phyloP scores from a whole-genome alignment of 2,329 filamentous ascomycete species.

The Stachybotrys chartarum region DNA sequence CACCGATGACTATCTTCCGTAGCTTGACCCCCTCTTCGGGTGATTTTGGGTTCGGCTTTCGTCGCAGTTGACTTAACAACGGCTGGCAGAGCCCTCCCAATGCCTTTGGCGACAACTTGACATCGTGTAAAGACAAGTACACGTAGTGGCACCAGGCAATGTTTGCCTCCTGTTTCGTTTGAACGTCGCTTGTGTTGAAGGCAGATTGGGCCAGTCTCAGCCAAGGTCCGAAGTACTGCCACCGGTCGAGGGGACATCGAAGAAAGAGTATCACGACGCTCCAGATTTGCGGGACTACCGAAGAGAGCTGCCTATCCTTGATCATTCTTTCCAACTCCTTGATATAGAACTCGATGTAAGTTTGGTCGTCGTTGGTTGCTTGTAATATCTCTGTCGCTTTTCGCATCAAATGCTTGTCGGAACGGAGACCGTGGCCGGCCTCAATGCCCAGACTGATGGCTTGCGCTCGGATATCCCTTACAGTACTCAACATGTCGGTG shows the following conservation, averaged over 20 bases:
- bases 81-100: slow-evolving; percentile 53
- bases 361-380: slow-evolving; percentile 41
- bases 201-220: slow-evolving; percentile 72
- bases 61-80: slow-evolving; percentile 60
- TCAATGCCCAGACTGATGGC: slow-evolving; percentile 71
- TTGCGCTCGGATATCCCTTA: slow-evolving; percentile 67
- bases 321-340: slow-evolving; percentile 62
- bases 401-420: slow-evolving; percentile 60
- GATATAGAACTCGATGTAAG: slow-evolving; percentile 63
- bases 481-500: slow-evolving; percentile 69
- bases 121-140: slow-evolving; percentile 61
- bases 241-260: slow-evolving; percentile 57
- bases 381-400: slow-evolving; percentile 59
- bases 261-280: slow-evolving; percentile 73
- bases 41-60: slow-evolving; percentile 51
- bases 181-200: slow-evolving; percentile 70
- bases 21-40: slow-evolving; percentile 42
- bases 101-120: slow-evolving; percentile 39
- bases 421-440: slow-evolving; percentile 61
- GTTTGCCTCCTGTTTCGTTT: slow-evolving; percentile 69
- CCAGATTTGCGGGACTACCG: slow-evolving; percentile 82
- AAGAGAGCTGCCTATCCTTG: slow-evolving; percentile 41
- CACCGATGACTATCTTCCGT: slow-evolving; percentile 52
- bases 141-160: slow-evolving; percentile 81
- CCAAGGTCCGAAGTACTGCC: slow-evolving; percentile 70